phyloP scores from a whole-genome alignment of 2,329 filamentous ascomycete species.

The Sporothrix pallida region DNA sequence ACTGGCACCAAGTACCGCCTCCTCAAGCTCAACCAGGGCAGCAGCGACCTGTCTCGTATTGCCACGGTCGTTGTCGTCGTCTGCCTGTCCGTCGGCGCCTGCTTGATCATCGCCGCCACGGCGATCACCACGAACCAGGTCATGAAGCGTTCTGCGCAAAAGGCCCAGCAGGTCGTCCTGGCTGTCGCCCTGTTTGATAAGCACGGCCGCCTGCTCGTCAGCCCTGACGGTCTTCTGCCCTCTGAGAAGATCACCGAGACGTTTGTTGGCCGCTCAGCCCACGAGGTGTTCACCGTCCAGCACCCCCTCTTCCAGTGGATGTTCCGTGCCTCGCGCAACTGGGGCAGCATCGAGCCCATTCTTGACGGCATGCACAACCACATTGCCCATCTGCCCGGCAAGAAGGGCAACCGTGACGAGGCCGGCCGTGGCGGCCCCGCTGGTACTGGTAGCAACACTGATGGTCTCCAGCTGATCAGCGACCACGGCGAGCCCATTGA shows the following conservation, averaged over 20 bases:
- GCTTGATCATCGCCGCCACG: slow-evolving; percentile 62
- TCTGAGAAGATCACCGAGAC: slow-evolving; percentile 79
- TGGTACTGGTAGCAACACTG: slow-evolving; percentile 37
- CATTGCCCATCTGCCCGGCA: slow-evolving; percentile 58
- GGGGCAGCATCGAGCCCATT: slow-evolving; percentile 70
- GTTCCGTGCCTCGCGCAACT: slow-evolving; percentile 79
- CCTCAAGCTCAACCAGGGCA: slow-evolving; percentile 51
- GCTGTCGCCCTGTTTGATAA: slow-evolving; percentile 71
- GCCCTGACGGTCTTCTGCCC: slow-evolving; percentile 70
- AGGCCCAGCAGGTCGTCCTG: slow-evolving; percentile 65
- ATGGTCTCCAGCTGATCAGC: slow-evolving; percentile 54
- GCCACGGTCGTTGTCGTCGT: slow-evolving; percentile 76
- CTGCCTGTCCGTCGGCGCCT: slow-evolving; percentile 68
- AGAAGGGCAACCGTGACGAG: slow-evolving; percentile 26
- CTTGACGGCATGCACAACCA: slow-evolving; percentile 76
- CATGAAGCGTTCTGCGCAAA: slow-evolving; percentile 60
- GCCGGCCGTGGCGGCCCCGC: neutral
- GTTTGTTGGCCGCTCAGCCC: slow-evolving; percentile 67
- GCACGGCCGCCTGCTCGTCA: slow-evolving; percentile 70
- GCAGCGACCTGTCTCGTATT: slow-evolving; percentile 59
- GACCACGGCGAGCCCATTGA: slow-evolving; percentile 64
- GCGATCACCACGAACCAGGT: slow-evolving; percentile 60
- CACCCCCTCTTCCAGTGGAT: slow-evolving; percentile 89
- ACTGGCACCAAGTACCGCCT: slow-evolving; percentile 72
- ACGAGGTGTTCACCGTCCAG: slow-evolving; percentile 74